Percentiles rank a stretch among this genome's conserved stretches.
These are phyloP conservation scores for Epichloe gansuensis DNA, from an alignment of 2,329 filamentous ascomycete genomes.

Conservation along the genomic window DNA sequence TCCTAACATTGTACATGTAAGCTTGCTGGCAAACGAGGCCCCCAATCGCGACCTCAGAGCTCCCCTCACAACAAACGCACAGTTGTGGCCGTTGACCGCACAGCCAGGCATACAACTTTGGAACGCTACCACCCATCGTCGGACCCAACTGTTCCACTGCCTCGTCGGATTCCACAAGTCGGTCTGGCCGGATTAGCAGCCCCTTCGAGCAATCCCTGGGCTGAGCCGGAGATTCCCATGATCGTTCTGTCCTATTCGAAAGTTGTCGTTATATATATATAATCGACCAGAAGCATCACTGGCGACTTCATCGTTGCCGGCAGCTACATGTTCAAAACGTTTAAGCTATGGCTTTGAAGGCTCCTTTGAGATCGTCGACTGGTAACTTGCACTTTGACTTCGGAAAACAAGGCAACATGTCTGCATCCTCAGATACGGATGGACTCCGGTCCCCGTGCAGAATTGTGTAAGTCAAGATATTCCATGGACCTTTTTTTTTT, in stretches of 20 bases:
- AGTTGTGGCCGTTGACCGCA: background rate
- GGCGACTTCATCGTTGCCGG: slow-evolving; percentile 1
- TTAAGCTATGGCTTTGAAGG: slow-evolving; percentile 27
- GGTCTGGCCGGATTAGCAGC: background rate
- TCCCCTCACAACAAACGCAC: slow-evolving; percentile 5
- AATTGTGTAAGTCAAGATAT: slow-evolving; percentile 31
- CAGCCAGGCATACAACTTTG: slow-evolving; percentile 1
- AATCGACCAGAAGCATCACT: background rate
- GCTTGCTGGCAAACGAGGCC: slow-evolving; percentile 12
- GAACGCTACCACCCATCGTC: slow-evolving; percentile 3
- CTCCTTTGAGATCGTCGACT: slow-evolving; percentile 49
- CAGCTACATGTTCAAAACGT: background rate
- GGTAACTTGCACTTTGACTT: slow-evolving; percentile 30
- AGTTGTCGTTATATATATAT: background rate
- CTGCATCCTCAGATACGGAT: slow-evolving; percentile 39
- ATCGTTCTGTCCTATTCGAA: background rate
- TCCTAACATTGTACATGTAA: slow-evolving; percentile 9
- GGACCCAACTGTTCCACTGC: background rate
- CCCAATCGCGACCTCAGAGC: slow-evolving; percentile 10
- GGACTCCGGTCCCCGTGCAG: slow-evolving; percentile 35
- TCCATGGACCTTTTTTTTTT: background rate
- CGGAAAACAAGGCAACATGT: slow-evolving; percentile 37
- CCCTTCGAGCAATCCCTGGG: slow-evolving; percentile 4
- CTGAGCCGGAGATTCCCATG: slow-evolving; percentile 11
- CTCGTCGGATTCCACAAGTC: background rate